Percentiles rank a stretch among this genome's conserved stretches.
phyloP scores from a whole-genome alignment of 495 filamentous ascomycete genomes.

The Lichenothelia convexa region DNA sequence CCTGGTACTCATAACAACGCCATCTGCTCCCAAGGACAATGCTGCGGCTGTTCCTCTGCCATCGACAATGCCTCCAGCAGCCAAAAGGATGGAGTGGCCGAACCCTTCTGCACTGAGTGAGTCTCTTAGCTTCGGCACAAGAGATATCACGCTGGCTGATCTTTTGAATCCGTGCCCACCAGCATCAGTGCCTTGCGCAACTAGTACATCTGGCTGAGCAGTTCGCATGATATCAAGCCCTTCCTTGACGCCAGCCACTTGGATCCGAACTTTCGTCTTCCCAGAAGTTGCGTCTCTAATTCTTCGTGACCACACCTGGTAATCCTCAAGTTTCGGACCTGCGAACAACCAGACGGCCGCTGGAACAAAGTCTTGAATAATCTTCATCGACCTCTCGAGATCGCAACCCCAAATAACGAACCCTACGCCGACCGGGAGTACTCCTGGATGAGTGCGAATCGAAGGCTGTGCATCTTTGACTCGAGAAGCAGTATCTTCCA shows the following conservation, averaged over 20 bases:
- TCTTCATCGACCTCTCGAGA: constrained; percentile 24
- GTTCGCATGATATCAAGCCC: constrained; percentile 25
- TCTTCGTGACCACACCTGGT: constrained; percentile 34
- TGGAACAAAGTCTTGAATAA: constrained; percentile 32
- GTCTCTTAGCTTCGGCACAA: constrained; percentile 43
- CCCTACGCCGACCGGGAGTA: constrained; percentile 43
- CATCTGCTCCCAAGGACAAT: constrained; percentile 28
- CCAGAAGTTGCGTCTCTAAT: constrained; percentile 28
- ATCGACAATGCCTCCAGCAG: constrained; percentile 57
- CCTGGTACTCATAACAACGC: constrained; percentile 41
- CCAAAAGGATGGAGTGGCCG: constrained; percentile 30
- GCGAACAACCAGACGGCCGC: constrained; percentile 59
- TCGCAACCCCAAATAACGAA: constrained; percentile 39
- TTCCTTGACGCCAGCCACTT: constrained; percentile 42
- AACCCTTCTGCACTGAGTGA: constrained; percentile 20
- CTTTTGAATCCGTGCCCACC: constrained; percentile 53
- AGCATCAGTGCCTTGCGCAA: constrained; percentile 55
- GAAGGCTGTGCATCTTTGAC: constrained; percentile 3
- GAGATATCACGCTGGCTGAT: constrained; percentile 37
- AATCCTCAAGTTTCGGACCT: constrained; percentile 27
- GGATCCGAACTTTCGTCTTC: constrained; percentile 44
- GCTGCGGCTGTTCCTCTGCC: constrained; percentile 45
- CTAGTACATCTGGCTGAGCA: constrained; percentile 41
- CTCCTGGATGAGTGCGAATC: constrained; percentile 8
- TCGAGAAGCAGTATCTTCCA: constrained; percentile 13